A percentile compares a stretch with the other conserved stretches of the same genome.
phyloP scores from a whole-genome alignment of 768 basidiomycete genomes.

The Trametes cingulata region DNA sequence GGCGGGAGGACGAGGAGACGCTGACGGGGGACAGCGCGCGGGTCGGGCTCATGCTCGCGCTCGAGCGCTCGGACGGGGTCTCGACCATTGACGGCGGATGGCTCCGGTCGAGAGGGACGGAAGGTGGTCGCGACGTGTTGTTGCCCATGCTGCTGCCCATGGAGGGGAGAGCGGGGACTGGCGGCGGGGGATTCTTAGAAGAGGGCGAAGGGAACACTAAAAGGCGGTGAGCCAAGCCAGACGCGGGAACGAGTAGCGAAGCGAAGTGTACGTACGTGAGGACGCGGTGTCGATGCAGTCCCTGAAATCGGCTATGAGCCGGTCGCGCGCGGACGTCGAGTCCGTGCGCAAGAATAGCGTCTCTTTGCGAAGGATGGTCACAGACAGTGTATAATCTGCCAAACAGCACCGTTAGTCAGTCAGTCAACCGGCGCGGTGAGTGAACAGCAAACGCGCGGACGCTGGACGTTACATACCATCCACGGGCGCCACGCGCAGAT shows the following conservation, averaged over 20 bases:
- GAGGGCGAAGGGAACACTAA: conserved; percentile 30
- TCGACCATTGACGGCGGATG: conserved; percentile 11
- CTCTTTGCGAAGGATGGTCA: conserved; percentile 90
- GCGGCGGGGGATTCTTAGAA: conserved; percentile 63
- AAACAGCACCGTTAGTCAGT: not conserved
- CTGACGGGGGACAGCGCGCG: conserved; percentile 17
- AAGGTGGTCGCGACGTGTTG: conserved; percentile 30
- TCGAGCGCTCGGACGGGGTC: conserved; percentile 14
- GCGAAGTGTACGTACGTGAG: conserved; percentile 52
- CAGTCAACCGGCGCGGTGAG: not conserved
- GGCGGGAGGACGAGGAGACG: conserved; percentile 9
- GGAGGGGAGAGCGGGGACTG: conserved; percentile 52
- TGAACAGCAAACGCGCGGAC: not conserved
- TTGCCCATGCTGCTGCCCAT: conserved; percentile 16
- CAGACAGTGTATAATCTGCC: conserved; percentile 69
- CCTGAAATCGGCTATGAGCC: conserved; percentile 66
- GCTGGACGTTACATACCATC: conserved; percentile 39
- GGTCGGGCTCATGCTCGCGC: conserved; percentile 27
- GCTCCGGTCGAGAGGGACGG: conserved; percentile 10
- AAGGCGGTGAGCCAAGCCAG: not conserved
- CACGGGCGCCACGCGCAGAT: conserved; percentile 69
- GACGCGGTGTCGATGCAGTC: conserved; percentile 86
- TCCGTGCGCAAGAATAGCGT: conserved; percentile 65
- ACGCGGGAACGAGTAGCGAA: conserved; percentile 1
- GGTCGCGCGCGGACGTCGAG: conserved; percentile 58